phyloP scores from a whole-genome alignment of 2,329 filamentous ascomycete species.

The Phialophora tarda region DNA sequence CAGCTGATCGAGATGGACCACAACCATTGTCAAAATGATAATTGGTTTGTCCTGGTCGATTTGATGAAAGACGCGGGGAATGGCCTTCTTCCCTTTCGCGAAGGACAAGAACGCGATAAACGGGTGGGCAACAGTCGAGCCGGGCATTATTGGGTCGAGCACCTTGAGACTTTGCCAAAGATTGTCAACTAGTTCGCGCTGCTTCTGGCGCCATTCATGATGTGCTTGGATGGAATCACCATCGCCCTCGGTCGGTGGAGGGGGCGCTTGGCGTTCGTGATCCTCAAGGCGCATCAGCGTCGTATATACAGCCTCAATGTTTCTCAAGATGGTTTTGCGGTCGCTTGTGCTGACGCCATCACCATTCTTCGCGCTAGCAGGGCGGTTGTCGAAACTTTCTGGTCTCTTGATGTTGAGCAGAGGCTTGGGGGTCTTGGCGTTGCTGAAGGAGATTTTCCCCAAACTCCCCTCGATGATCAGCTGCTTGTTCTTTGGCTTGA shows the following conservation, averaged over 20 bases:
- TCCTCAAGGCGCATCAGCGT: conserved; percentile 94
- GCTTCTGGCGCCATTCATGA: conserved; percentile 77
- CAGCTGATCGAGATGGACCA: conserved; percentile 88
- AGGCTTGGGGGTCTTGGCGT: conserved; percentile 94
- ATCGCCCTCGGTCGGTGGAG: conserved; percentile 64
- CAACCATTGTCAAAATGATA: conserved; percentile 93
- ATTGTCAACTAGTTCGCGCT: conserved; percentile 73
- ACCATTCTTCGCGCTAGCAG: conserved; percentile 51
- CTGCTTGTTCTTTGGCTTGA: conserved; percentile 96
- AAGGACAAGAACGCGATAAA: conserved; percentile 97
- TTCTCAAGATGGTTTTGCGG: conserved; percentile 79
- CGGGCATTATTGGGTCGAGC: conserved; percentile 83
- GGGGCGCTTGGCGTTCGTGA: conserved; percentile 80
- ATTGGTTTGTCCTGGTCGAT: conserved; percentile 88
- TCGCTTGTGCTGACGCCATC: conserved; percentile 67
- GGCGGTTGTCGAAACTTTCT: conserved; percentile 66
- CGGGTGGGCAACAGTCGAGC: conserved; percentile 74
- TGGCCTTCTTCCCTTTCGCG: conserved; percentile 93
- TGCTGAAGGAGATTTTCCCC: conserved; percentile 98
- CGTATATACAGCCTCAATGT: conserved; percentile 86
- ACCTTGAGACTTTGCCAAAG: conserved; percentile 90
- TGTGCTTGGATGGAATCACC: conserved; percentile 74
- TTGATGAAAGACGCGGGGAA: conserved; percentile 92
- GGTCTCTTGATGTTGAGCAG: conserved; percentile 92
- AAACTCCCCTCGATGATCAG: conserved; percentile 94